Base-by-base conservation (phyloP, 768 basidiomycete species). In the Cystofilobasidium macerans region DNA sequence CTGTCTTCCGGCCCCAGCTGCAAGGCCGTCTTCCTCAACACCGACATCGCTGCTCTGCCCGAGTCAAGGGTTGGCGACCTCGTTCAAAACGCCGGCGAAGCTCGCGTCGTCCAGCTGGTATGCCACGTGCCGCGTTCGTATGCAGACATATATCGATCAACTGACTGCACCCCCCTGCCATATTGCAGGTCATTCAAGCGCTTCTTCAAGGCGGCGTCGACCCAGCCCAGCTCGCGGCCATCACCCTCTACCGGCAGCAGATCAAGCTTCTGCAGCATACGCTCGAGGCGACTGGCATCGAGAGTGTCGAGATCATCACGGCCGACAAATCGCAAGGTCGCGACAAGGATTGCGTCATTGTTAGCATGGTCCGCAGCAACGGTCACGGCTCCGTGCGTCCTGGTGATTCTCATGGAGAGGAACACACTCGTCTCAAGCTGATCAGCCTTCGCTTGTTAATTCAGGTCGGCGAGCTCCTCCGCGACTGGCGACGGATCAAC, bases 401-500 rank as follows among this genome's bases (percentile, higher is more conserved):
- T n/a, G 16, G 24, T 28, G 16, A 6, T 36, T 47, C n/a, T 26
- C 9, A 2, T 26, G 7, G n/a, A 26, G 28, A 8, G 20, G 45
- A 48, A 8, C 6, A 11, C 7, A 48, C 9, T 13, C 45, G 9
- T 48, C 12, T 0, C 28, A 36, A n/a, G 22, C 53, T 32, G 33
- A 30, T 24, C 26, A 40, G 38, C n/a, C n/a, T n/a, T n/a, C n/a
- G n/a, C n/a, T n/a, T n/a, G n/a, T n/a, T n/a, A n/a, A n/a, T n/a
- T n/a, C 36, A 65, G 92, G 81, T 90, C 32, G 95, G 95, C 12
- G 92, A 97, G 61, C 81, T 99, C 2, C 79, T 98, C 30, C 89
- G 87, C 71, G 95, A 99, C 74, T 97, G 94, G 93, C 81, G 95
- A 42, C 78, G 95, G 38, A 86, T 97, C 81, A 99, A 99, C 72